Conservation (phyloP, 2,329 filamentous ascomycete species). For the Orbilia oligospora region DNA sequence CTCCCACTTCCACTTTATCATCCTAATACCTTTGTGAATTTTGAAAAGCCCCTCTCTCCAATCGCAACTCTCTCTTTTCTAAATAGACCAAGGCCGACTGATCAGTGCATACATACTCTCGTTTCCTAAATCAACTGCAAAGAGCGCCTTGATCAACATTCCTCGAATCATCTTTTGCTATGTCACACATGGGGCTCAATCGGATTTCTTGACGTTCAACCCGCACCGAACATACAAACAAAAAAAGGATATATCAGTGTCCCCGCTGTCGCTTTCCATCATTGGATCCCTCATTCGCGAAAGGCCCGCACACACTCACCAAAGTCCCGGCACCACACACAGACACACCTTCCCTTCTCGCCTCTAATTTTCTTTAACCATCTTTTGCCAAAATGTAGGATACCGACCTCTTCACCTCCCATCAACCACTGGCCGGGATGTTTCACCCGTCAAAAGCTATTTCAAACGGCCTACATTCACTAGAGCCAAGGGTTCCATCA, state of each 20-base stretch:
- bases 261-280: conserved; percentile 26
- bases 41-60: conserved; percentile 35
- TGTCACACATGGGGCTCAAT: conserved; percentile 48
- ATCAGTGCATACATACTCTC: conserved; percentile 34
- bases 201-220: conserved; percentile 32
- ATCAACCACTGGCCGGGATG: conserved; percentile 24
- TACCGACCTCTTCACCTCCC: conserved; percentile 27
- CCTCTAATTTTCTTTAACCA: conserved; percentile 29
- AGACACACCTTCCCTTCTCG: conserved; percentile 47
- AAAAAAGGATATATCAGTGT: conserved; percentile 29
- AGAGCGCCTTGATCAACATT: conserved; percentile 19
- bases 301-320: conserved; percentile 27
- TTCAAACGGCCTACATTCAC: conserved; percentile 28
- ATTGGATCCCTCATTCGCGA: conserved; percentile 28
- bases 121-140: conserved; percentile 31
- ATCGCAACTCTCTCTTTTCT: conserved; percentile 31
- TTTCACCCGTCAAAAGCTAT: conserved; percentile 34
- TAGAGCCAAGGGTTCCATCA: conserved; percentile 29
- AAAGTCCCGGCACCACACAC: conserved; percentile 22
- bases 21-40: conserved; percentile 42
- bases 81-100: conserved; percentile 22
- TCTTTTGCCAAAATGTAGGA: conserved; percentile 59
- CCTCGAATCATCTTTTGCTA: conserved; percentile 55
- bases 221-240: conserved; percentile 12
- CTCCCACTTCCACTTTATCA: conserved; percentile 31